Evolutionary conservation across 2,329 filamentous ascomycete species (phyloP).

Genomic region (Paraconiothyrium sp.): DNA sequence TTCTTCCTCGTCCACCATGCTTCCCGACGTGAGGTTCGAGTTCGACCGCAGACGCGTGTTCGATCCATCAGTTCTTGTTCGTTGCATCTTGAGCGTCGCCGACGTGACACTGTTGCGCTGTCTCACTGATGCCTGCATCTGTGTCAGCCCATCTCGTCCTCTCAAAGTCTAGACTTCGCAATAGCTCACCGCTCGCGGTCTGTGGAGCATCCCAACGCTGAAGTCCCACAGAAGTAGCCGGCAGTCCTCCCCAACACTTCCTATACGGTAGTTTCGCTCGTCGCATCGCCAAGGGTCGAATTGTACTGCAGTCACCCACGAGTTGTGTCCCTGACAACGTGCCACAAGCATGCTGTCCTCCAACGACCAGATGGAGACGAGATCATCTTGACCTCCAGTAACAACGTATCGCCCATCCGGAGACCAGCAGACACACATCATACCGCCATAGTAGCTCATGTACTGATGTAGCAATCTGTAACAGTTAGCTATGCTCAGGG

Average conservation of each 20-base stretch:
- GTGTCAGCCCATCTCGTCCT: conserved; percentile 19
- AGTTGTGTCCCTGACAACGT: conserved; percentile 92
- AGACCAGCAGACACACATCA: conserved; percentile 96
- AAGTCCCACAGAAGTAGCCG: conserved; percentile 96
- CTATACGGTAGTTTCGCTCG: conserved; percentile 93
- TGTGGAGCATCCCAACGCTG: conserved; percentile 92
- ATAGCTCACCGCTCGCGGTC: conserved; percentile 79
- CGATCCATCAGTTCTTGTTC: conserved; percentile 69
- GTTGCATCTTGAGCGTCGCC: conserved; percentile 54
- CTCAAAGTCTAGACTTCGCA: neutral
- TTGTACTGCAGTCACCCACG: conserved; percentile 91
- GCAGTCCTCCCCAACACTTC: conserved; percentile 94
- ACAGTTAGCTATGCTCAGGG: conserved; percentile 3
- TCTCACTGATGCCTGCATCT: conserved; percentile 61
- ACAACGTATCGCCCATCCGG: conserved; percentile 96
- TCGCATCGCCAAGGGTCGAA: conserved; percentile 99
- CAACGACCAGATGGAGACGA: conserved; percentile 95
- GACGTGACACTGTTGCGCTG: conserved; percentile 65
- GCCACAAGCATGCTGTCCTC: conserved; percentile 85
- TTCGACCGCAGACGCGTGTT: conserved; percentile 73
- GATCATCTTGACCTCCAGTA: conserved; percentile 93
- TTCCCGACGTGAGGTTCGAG: conserved; percentile 68
- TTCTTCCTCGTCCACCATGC: conserved; percentile 66
- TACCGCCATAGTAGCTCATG: conserved; percentile 90
- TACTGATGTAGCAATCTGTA: conserved; percentile 83